These are phyloP conservation scores for Lactifluus rugatus DNA, from an alignment of 768 basidiomycete species.

Conservation along the genomic window DNA sequence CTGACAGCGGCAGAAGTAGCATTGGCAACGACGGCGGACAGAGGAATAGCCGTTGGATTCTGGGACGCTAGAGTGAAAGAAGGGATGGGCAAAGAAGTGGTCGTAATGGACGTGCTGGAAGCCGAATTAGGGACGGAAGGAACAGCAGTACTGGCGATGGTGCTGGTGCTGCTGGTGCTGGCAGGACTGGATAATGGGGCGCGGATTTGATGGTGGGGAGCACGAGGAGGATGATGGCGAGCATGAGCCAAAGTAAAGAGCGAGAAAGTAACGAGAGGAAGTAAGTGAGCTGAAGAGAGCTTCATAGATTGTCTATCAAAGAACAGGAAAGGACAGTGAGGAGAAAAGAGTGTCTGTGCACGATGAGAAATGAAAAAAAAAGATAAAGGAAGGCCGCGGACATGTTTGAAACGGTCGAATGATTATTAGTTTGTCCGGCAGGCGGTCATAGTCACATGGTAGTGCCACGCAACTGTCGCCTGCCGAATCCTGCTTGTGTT, in stretches of 20 bases:
- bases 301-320: slow-evolving; percentile 24
- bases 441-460: too few relatives aligned
- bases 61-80: slow-evolving; percentile 39
- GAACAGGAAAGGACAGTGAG: slow-evolving; percentile 10
- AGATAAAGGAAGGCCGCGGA: too few relatives aligned
- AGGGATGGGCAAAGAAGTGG: slow-evolving; percentile 21
- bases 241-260: slow-evolving; percentile 34
- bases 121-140: slow-evolving; percentile 5
- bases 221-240: slow-evolving; percentile 7
- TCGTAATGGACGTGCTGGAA: neutral
- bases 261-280: slow-evolving; percentile 29
- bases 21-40: slow-evolving; percentile 38
- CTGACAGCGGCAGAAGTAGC: slow-evolving; percentile 35
- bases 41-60: slow-evolving; percentile 54
- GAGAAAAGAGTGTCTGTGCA: neutral
- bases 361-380: neutral
- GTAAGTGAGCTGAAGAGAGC: slow-evolving; percentile 23
- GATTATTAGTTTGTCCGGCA: too few relatives aligned
- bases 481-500: too few relatives aligned
- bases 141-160: neutral
- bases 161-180: neutral
- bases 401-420: too few relatives aligned
- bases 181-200: slow-evolving; percentile 22
- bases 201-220: slow-evolving; percentile 22
- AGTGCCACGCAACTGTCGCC: too few relatives aligned